Evolutionary conservation across 2,329 filamentous ascomycete species (phyloP).

Genomic region (Coniochaeta hoffmannii): DNA sequence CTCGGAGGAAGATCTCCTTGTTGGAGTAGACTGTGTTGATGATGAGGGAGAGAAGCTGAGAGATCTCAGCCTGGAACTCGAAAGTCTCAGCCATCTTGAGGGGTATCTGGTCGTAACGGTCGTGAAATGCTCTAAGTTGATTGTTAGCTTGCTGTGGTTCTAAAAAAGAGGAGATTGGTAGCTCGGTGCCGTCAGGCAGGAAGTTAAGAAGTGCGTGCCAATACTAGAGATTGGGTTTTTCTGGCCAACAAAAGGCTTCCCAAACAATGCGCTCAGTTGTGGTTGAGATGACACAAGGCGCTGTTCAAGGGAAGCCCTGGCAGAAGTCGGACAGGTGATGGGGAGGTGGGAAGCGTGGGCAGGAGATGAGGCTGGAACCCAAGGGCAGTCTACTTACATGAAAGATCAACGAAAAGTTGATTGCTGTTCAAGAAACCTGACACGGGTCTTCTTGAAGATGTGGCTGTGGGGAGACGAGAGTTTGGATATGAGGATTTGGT

Average conservation of each 20-base stretch:
- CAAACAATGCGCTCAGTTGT: neutral
- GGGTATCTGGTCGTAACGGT: slow-evolving; percentile 25
- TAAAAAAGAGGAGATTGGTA: neutral
- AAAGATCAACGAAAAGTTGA: slow-evolving; percentile 1
- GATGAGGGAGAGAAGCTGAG: slow-evolving; percentile 98
- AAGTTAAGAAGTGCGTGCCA: neutral
- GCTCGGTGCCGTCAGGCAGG: neutral
- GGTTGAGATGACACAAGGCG: neutral
- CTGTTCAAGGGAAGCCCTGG: neutral
- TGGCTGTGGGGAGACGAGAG: neutral
- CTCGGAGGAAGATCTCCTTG: slow-evolving; percentile 99
- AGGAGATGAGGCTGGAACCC: neutral
- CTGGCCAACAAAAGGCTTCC: neutral
- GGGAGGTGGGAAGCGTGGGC: neutral
- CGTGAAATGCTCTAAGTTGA: slow-evolving; percentile 5
- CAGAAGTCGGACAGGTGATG: neutral
- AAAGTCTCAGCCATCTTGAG: slow-evolving; percentile 87
- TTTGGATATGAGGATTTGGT: neutral
- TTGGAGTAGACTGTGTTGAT: slow-evolving; percentile 99
- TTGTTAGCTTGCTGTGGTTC: neutral
- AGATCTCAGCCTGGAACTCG: slow-evolving; percentile 99
- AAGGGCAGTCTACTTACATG: slow-evolving; percentile 1
- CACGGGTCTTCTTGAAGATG: slow-evolving; percentile 2
- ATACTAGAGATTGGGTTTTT: neutral
- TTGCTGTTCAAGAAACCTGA: neutral